phyloP scores from a whole-genome alignment of 1,139 yeast species.

The Yamadazyma oceani region DNA sequence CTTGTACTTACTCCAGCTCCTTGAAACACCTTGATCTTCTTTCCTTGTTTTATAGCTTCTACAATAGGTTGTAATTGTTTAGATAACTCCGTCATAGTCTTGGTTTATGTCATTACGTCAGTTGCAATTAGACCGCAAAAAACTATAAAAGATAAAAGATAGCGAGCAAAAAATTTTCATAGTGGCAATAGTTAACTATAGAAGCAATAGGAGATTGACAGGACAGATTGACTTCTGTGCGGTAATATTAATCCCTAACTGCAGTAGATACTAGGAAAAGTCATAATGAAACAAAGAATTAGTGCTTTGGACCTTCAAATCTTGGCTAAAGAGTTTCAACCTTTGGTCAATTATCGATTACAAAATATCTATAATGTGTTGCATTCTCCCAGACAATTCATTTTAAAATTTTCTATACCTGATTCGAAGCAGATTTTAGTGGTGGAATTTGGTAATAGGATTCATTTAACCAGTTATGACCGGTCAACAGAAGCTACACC shows the following conservation, averaged over 20 bases:
- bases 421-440: slow-evolving; percentile 76
- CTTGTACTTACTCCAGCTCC: slow-evolving; percentile 95
- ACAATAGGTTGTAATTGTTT: slow-evolving; percentile 18
- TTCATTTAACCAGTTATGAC: slow-evolving; percentile 77
- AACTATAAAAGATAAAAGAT: too few relatives aligned
- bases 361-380: slow-evolving; percentile 85
- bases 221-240: not conserved
- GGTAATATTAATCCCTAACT: not conserved
- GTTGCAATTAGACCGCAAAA: too few relatives aligned
- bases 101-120: not conserved
- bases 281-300: slow-evolving; percentile 64
- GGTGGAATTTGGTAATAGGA: slow-evolving; percentile 83
- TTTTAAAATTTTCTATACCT: slow-evolving; percentile 79
- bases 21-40: slow-evolving; percentile 51
- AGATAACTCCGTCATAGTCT: slow-evolving; percentile 17
- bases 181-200: not conserved
- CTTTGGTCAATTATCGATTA: slow-evolving; percentile 64
- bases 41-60: slow-evolving; percentile 23
- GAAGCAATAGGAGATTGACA: not conserved
- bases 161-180: not conserved
- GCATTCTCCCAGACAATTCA: slow-evolving; percentile 68
- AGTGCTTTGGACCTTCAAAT: slow-evolving; percentile 81
- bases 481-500: slow-evolving; percentile 82
- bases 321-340: slow-evolving; percentile 64
- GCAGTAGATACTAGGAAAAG: not conserved